Base-by-base conservation (phyloP, 768 basidiomycete species). In the Coprinopsis marcescibilis region DNA sequence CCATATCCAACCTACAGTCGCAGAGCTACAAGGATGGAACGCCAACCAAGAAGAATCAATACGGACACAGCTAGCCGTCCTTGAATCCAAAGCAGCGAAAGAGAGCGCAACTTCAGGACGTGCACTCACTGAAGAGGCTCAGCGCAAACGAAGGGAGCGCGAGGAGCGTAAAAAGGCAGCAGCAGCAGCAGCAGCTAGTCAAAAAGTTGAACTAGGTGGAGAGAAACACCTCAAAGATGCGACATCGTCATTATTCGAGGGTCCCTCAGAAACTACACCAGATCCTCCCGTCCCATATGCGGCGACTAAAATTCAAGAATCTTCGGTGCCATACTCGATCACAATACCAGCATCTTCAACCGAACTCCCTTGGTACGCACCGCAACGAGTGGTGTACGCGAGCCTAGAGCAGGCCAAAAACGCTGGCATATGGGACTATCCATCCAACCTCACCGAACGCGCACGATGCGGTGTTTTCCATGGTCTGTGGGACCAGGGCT, bases 391-490 rank as follows among this genome's bases (percentile, higher is more conserved):
- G 65, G n/a, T 71, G 2, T 85, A 81, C 60, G 41, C 68, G 1
- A 79, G 81, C 2, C 67, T 93, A 30, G 64, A 69, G 4, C 66
- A 72, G 0, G 90, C 91, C 4, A 76, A 69, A 26, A 69, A 65
- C 4, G 85, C 85, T 0, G 81, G 81, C 1, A 62, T 94, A 37
- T 95, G 90, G 90, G 65, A 68, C 14, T 92, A 85, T 58, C 90
- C 91, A 0, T 63, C 71, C 3, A 81, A 70, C 2, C 65, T 77
- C 2, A 60, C 71, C 33, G 84, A 95, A 59, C 72, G 77, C 2
- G 89, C 92, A 10, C 74, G 81, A 45, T 92, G 88, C 52, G 81
- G 73, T 8, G 85, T 92, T 8, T 95, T 92, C 61, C 74, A 75
- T 35, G 81, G 80, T 52, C 61, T 96, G 11, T 90, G 88, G 85